Conservation (phyloP, 2,329 filamentous ascomycete genomes). For the Cladosporium oxysporum region DNA sequence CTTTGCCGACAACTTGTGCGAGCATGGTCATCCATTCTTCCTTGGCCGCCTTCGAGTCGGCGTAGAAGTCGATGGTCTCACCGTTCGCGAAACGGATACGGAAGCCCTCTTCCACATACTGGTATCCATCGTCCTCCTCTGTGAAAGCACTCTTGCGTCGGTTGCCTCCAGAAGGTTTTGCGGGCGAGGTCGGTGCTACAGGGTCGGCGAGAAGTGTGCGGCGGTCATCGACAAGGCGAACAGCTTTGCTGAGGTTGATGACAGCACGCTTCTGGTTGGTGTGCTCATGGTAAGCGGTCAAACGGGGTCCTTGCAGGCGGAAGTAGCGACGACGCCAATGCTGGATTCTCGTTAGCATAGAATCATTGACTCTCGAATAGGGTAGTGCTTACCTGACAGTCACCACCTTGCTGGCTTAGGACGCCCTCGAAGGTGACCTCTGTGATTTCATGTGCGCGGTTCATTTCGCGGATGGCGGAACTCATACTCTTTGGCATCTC, state of each 20-base stretch:
- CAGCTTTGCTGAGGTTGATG: conserved; percentile 92
- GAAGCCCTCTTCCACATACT: conserved; percentile 99
- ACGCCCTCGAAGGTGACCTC: conserved; percentile 78
- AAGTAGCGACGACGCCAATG: conserved; percentile 99
- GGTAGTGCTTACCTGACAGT: conserved; percentile 69
- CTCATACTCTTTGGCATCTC: conserved; percentile 99
- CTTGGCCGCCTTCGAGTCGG: conserved; percentile 83
- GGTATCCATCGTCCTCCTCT: conserved; percentile 98
- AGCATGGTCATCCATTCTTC: conserved; percentile 93
- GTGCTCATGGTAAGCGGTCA: conserved; percentile 94
- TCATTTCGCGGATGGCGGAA: conserved; percentile 88
- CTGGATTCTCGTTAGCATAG: conserved; percentile 46
- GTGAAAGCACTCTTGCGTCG: conserved; percentile 93
- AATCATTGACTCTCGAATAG: neutral
- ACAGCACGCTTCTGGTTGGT: conserved; percentile 94
- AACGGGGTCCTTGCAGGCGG: conserved; percentile 83
- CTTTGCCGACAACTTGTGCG: conserved; percentile 66
- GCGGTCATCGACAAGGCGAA: conserved; percentile 90
- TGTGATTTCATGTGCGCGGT: conserved; percentile 79
- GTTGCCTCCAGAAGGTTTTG: conserved; percentile 48
- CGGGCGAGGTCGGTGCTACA: conserved; percentile 64
- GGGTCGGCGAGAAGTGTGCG: conserved; percentile 80
- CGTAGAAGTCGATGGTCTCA: conserved; percentile 98
- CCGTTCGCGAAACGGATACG: conserved; percentile 97
- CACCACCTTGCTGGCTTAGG: conserved; percentile 93